Evolutionary conservation across 78 protist species (phyloP), one percentile per base, ranked within the genome.

Genomic region (Dictyostelium intermedium): DNA sequence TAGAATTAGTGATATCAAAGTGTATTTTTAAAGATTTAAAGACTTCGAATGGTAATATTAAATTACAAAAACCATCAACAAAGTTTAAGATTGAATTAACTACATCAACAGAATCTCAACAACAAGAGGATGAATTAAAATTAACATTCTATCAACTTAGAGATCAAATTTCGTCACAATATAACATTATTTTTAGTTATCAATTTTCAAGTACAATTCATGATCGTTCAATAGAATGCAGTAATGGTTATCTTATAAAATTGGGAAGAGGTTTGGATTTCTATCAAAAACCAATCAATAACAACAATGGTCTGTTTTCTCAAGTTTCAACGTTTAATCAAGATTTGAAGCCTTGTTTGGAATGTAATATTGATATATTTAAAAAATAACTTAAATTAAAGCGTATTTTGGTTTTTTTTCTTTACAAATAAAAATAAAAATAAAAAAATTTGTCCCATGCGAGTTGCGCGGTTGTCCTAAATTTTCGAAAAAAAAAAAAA

Each of bases 201-300:
- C 41, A 23, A 69, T 89, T 89, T 47, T 69, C 83, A 13, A 32
- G 23, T 18, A 89, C 94, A 25, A 43, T 89, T 35, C 94, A 89
- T 25, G 94, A 89, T 50, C 34, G 94, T 63, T 63, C 82, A 1
- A 89, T 89, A 34, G 60, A 32, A 18, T 61, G 74, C 0, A 47
- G 45, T n/a, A 89, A 78, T 80, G 87, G 87, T 8, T 41, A 23
- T 18, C 73, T n/a, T 0, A 89, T 89, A 1, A 78, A 80, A 47
- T n/a, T 63, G 4, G 94, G 94, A 20, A 63, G 94, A 34, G 94
- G 94, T 50, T 69, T 89, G 39, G 94, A 89, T 69, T 47, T 81
- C 39, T 89, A 70, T 47, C 87, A 80, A 69, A 89, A 89, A 35
- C 60, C 74, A 32, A 0, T 20, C 5, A 34, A 70, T 13, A 63